Evolutionary conservation across 2,329 filamentous ascomycete genomes (phyloP).

Genomic region (Acrocalymma vagum): DNA sequence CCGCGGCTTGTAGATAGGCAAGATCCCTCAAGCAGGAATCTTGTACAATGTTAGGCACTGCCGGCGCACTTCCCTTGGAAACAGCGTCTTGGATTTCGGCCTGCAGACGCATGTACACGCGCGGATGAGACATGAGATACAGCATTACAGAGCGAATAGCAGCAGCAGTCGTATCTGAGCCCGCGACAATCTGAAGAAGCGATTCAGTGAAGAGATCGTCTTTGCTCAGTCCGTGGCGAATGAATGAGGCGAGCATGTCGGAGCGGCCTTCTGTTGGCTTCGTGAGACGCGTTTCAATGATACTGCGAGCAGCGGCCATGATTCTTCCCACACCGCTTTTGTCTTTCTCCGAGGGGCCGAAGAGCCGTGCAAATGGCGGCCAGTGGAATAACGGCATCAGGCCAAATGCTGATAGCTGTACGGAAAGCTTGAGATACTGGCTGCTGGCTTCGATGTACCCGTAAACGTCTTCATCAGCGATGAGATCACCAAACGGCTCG

Average conservation of each 20-base stretch:
- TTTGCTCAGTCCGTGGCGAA: slow-evolving; percentile 52
- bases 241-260: slow-evolving; percentile 64
- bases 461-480: slow-evolving; percentile 57
- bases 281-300: slow-evolving; percentile 27
- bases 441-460: slow-evolving; percentile 53
- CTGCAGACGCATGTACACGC: slow-evolving; percentile 54
- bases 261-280: slow-evolving; percentile 53
- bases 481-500: slow-evolving; percentile 58
- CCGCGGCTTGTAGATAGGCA: slow-evolving; percentile 55
- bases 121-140: slow-evolving; percentile 58
- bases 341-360: slow-evolving; percentile 42
- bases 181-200: slow-evolving; percentile 59
- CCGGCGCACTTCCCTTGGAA: slow-evolving; percentile 15
- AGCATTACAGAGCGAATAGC: slow-evolving; percentile 62
- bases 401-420: slow-evolving; percentile 14
- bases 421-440: slow-evolving; percentile 23
- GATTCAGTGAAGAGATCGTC: slow-evolving; percentile 52
- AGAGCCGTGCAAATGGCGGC: slow-evolving; percentile 25
- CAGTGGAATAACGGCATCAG: slow-evolving; percentile 22
- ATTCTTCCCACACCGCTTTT: slow-evolving; percentile 30
- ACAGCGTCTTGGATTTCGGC: slow-evolving; percentile 54
- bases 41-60: slow-evolving; percentile 51
- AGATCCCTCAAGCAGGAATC: slow-evolving; percentile 51
- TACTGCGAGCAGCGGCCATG: slow-evolving; percentile 23
- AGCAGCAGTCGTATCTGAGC: slow-evolving; percentile 66